Conservation (phyloP, 345 rosid species). For the thale cress (Arabidopsis thaliana) region DNA sequence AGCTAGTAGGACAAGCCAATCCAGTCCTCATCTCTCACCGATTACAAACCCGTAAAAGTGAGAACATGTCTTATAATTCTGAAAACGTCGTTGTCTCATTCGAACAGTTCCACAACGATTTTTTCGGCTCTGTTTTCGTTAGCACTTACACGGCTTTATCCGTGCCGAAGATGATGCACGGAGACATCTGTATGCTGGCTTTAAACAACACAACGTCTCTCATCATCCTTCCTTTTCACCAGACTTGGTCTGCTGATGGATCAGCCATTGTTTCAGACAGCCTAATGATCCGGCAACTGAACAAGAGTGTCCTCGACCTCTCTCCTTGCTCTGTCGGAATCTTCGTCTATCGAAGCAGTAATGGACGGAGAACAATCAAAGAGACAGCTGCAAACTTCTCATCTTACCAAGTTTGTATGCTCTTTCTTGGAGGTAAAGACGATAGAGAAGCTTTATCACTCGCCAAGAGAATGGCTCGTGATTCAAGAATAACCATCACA, state of each 20-base stretch:
- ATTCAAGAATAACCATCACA: slow-evolving; percentile 27
- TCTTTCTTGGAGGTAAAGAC: slow-evolving; percentile 52
- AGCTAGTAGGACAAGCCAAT: slow-evolving; percentile 40
- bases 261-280: slow-evolving; percentile 46
- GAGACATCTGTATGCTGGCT: slow-evolving; percentile 53
- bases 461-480: slow-evolving; percentile 45
- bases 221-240: slow-evolving; percentile 53
- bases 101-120: slow-evolving; percentile 34
- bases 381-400: slow-evolving; percentile 28
- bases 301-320: slow-evolving; percentile 45
- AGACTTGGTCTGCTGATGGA: slow-evolving; percentile 47
- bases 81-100: slow-evolving; percentile 38
- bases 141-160: slow-evolving; percentile 50
- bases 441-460: slow-evolving; percentile 52
- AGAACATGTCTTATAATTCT: slow-evolving; percentile 26
- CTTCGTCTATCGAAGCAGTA: slow-evolving; percentile 37
- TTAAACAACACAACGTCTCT: slow-evolving; percentile 47
- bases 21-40: slow-evolving; percentile 45
- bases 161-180: slow-evolving; percentile 46
- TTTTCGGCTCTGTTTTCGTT: slow-evolving; percentile 36
- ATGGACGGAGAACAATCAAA: slow-evolving; percentile 34
- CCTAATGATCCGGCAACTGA: slow-evolving; percentile 34
- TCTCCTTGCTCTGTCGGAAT: slow-evolving; percentile 58
- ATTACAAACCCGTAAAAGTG: slow-evolving; percentile 36
- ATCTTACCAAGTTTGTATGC: slow-evolving; percentile 41